phyloP scores from a whole-genome alignment of 805 yeast genomes.

The Kuraishia borneana region DNA sequence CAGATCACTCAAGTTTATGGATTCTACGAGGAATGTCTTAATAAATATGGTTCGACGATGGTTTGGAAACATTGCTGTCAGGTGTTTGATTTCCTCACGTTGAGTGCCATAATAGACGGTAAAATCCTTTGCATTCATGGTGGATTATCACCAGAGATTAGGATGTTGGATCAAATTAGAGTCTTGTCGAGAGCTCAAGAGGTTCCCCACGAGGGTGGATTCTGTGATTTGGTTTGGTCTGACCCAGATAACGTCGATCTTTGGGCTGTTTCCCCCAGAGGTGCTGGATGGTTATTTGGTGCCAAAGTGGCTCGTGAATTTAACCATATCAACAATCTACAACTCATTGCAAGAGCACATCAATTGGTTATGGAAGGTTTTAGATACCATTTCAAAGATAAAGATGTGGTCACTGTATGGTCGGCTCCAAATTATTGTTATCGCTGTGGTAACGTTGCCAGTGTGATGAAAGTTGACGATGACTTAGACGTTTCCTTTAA shows the following conservation, averaged over 20 bases:
- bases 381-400: conserved; percentile 90
- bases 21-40: conserved; percentile 89
- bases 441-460: conserved; percentile 96
- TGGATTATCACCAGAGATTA: conserved; percentile 91
- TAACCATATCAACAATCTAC: conserved; percentile 85
- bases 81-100: conserved; percentile 85
- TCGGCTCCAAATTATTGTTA: conserved; percentile 96
- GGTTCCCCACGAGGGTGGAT: conserved; percentile 98
- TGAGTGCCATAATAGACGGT: conserved; percentile 95
- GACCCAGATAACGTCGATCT: conserved; percentile 97
- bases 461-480: conserved; percentile 93
- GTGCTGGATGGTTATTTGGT: conserved; percentile 98
- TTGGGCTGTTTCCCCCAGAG: conserved; percentile 97
- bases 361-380: conserved; percentile 98
- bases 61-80: conserved; percentile 97
- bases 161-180: conserved; percentile 94
- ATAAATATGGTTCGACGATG: conserved; percentile 87
- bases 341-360: conserved; percentile 90
- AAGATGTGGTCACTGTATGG: conserved; percentile 97
- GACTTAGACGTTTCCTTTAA: conserved; percentile 80
- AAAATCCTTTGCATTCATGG: conserved; percentile 94
- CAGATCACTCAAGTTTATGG: conserved; percentile 99
- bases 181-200: conserved; percentile 94
- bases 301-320: conserved; percentile 90
- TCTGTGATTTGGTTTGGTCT: conserved; percentile 95